Evolutionary conservation across 306 rosid species (phyloP), one percentile per base, ranked within the genome.

Genomic region (Citrullus mucosospermus): DNA sequence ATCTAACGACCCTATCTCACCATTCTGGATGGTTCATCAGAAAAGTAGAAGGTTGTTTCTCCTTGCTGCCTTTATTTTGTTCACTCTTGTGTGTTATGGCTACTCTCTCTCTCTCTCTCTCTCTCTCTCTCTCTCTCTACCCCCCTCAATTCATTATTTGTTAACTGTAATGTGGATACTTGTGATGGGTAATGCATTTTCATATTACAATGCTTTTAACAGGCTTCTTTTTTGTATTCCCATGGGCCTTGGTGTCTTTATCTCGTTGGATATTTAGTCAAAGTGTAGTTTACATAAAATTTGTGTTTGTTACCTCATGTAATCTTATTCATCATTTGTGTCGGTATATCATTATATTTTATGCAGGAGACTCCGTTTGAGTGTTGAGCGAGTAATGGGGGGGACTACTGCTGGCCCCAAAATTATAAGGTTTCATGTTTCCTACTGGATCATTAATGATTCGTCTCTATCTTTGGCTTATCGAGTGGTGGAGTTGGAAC

Each of bases 311-410:
- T 71, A 71, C 76, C 18, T 59, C 8, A 15, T 16, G 28, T 36
- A 2, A 55, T 75, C n/a, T 36, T 53, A 56, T 54, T 55, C 66
- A 56, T 20, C 4, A 5, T 71, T 20, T 46, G 38, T 75, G 28
- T 55, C 30, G 60, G 25, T 63, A 9, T 81, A 73, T 83, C 67
- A 75, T 56, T 28, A 58, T 77, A 72, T 81, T 54, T 73, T 82
- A 51, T 83, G 78, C 88, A 95, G 99, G 90, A 95, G 88, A 85
- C 62, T 95, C 86, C 97, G 99, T 36, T 87, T 95, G 81, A 95
- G 97, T 85, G 89, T 95, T 18, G 99, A 95, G 82, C 90, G 83
- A 72, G 99, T 92, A 70, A 89, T 92, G 91, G 99, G 97, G n/a
- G 99, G 93, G 68, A 92, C 97, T 51, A 88, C 82, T 81, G 88